Evolutionary conservation across 495 filamentous ascomycete species (phyloP), one percentile per base, ranked within the genome.

Genomic region (Aspergillus taichungensis): DNA sequence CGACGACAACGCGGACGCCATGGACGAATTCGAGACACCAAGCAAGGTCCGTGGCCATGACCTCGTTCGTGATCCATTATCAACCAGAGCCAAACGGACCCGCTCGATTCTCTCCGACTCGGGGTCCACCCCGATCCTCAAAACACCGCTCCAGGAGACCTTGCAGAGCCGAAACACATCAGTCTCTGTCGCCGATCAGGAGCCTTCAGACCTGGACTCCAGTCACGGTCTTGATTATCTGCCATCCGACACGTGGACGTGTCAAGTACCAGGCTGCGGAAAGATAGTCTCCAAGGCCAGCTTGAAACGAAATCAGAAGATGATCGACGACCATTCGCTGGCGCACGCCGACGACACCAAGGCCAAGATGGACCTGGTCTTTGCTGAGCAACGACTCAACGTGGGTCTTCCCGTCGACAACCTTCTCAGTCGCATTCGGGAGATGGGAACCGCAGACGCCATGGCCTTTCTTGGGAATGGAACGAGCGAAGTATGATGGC

Each of bases 181-280:
- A 36, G 28, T 57, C 39, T 52, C 54, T 6, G 40, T 43, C 13
- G 43, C 53, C 13, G 56, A 49, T 30, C 49, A 56, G 10, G 64
- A 61, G 30, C 49, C 49, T 39, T 39, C 73, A 67, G 13, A 73
- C 64, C 30, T 68, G 56, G 42, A 64, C 56, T 1, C 65, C 64
- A 13, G 68, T 0, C 51, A 52, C 33, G 52, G 46, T 24, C 18
- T 24, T 13, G 47, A 46, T 11, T 44, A 74, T 41, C 73, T 73
- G 1, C 77, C 78, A 6, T 72, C 81, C 37, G 79, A 84, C 37
- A 75, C 75, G 1, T 91, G 85, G 84, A 67, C 65, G 8, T 94
- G 87, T 55, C 73, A 76, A 28, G 74, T 85, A 44, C 76, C 78
- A 30, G 83, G 75, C 27, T 94, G 87, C 59, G 57, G 58, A 27